Evolutionary conservation across 2,329 filamentous ascomycete species (phyloP), one percentile per base, ranked within the genome.

Genomic region (Rutstroemia sp.): DNA sequence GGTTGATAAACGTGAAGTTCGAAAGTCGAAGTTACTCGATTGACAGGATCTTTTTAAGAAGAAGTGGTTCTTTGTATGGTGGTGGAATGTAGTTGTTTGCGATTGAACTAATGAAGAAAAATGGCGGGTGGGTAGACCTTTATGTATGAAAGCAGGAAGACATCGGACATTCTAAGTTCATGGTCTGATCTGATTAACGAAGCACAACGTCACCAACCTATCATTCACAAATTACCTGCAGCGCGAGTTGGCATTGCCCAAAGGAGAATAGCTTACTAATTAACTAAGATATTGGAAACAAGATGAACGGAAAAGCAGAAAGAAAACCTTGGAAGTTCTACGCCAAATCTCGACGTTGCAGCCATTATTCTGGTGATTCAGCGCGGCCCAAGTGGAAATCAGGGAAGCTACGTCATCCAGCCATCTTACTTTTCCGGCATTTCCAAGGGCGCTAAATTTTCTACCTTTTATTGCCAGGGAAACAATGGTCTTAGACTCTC

Each of bases 21-120:
- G 27, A 25, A 39, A 17, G 38, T 16, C 17, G 25, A 38, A 30
- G 6, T 53, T 40, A 44, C 48, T 58, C 46, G 50, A 48, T 49
- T 45, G 52, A 48, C 23, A 23, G 5, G 23, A 21, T 21, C 7
- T 14, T 8, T 21, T 14, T 23, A 10, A 14, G 25, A 1, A 19
- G 4, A 21, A 17, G 14, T 3, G 34, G 8, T 55, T 55, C 46
- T 55, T 55, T 55, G 39, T 55, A 34, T 44, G 47, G 45, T 16
- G 39, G 30, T 51, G 36, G 21, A 48, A 36, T 27, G 25, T 48
- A 44, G 42, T 49, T 48, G 27, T 45, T n/a, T 23, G 27, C 14
- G n/a, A 23, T 51, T 16, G 40, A 30, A 23, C 30, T 51, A 40
- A 44, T 30, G n/a, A 6, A 17, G 36, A 40, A n/a, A 39, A 5